Base-by-base conservation (phyloP, 768 basidiomycete species). In the Russula compacta region DNA sequence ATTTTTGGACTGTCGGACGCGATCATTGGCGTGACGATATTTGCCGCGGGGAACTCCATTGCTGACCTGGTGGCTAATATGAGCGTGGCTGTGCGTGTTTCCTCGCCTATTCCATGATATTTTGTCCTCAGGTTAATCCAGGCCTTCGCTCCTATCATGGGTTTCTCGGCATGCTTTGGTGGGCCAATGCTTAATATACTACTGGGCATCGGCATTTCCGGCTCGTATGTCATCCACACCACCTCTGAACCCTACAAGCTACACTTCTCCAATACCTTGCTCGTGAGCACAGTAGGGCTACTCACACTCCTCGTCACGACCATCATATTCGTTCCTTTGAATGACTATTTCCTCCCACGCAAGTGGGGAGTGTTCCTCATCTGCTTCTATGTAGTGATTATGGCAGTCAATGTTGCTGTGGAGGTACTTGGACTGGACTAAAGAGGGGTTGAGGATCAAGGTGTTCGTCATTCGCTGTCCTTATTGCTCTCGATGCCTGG, bases 41-140 rank as follows among this genome's bases (percentile, higher is more conserved):
- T 99, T 65, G 97, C 95, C 1, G 81, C 98, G 33, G 95, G 97
- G 29, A 98, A 98, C 72, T 95, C 92, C 14, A 80, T 97, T 5
- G 95, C 95, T 0, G 97, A 99, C 73, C 82, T 98, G 21, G 95
- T 99, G 6, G 95, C 97, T 21, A 98, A 98, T 73, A 90, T 92
- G 77, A 93, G 89, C 55, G 92, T 98, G 10, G 95, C 95, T 21
- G 89, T 84, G 74, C 57, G 83, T 77, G 3, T 44, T 60, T 7
- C 33, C 29, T 24, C 43, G 39, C 6, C 35, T 17, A 14, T 46
- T 8, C 43, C 11, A 32, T 42, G 12, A 58, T 55, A 6, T 38
- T 36, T 19, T 33, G 35, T 38, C 19, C 44, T 51, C 21, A 24
- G 12, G 11, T 36, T 39, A 15, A 17, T 46, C 1, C 59, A 89